Evolutionary conservation across 2,329 filamentous ascomycete genomes (phyloP).

Genomic region (Neonectria faginata): DNA sequence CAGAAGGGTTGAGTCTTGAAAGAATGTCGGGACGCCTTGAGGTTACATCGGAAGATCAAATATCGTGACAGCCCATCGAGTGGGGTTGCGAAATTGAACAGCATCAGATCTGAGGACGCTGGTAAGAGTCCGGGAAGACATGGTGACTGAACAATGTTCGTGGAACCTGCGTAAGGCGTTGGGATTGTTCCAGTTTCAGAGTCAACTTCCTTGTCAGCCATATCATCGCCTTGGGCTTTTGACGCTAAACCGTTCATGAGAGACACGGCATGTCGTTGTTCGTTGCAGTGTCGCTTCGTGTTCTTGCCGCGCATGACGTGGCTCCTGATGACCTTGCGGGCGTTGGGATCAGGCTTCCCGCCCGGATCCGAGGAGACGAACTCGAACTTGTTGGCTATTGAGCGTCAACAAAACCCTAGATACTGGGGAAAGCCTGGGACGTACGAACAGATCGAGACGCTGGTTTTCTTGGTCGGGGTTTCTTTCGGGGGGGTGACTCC

Average conservation of each 20-base stretch:
- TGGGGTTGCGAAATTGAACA: conserved; percentile 38
- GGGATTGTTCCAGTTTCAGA: too few species aligned
- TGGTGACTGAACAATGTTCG: conserved; percentile 21
- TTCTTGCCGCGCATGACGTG: conserved; percentile 48
- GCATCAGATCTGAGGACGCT: conserved; percentile 33
- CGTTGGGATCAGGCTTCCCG: conserved; percentile 40
- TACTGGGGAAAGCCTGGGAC: not conserved
- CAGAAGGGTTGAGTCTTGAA: not conserved
- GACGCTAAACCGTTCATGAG: not conserved
- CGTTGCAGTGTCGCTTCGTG: conserved; percentile 23
- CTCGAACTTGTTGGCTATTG: conserved; percentile 41
- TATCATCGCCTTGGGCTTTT: not conserved
- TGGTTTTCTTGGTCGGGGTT: conserved; percentile 22
- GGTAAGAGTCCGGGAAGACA: conserved; percentile 30
- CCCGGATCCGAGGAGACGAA: conserved; percentile 43
- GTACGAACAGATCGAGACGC: conserved; percentile 22
- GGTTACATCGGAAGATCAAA: conserved; percentile 37
- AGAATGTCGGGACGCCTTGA: accelerated
- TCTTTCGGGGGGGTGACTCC: conserved; percentile 4
- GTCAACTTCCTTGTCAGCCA: not conserved
- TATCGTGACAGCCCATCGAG: conserved; percentile 28
- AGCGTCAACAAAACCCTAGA: not conserved
- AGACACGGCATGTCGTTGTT: not conserved
- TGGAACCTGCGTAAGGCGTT: not conserved
- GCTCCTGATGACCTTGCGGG: conserved; percentile 46